Base-by-base conservation (phyloP, 2,329 filamentous ascomycete genomes). In the Coniochaeta sp. region DNA sequence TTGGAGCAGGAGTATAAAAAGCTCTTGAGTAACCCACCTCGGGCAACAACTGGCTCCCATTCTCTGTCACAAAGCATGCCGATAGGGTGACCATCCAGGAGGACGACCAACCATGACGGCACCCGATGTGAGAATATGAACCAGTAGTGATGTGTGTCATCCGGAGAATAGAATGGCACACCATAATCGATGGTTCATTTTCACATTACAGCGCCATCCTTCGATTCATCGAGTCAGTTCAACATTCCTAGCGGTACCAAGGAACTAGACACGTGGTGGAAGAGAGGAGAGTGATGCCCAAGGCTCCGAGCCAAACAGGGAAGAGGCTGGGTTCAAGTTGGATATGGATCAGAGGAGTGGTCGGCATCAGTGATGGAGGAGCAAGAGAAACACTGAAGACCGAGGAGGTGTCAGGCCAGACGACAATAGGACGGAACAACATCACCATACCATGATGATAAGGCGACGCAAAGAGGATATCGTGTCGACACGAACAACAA, bases 1-100 rank as follows among this genome's bases (percentile, higher is more conserved):
- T 28, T 38, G 30, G 30, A 34, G 14, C 17, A 7, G 4, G 22
- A 55, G 54, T 55, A 55, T 55, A 55, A 55, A 30, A 55, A 36
- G 10, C 54, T 26, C 54, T 38, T 55, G 54, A 55, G 54, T 55
- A 55, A 55, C 54, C 30, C 28, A 55, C 30, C 54, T 38, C 54
- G n/a, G 32, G 12, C 30, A 17, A 38, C 28, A 22, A 22, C 32
- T 38, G 4, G 32, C 54, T 17, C 30, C 5, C 28, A 12, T 30
- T 14, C 47, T 28, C 9, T 16, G 14, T 36, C 30, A 17, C 14
- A 38, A 22, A 14, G 30, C 17, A 12, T 17, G 30, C 19, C 54
- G 54, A 55, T 17, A 34, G 17, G 54, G 16, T 5, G 24, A 52
- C 47, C 24, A 30, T 30, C 22, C 24, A 52, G 24, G 12, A 52